Percentiles rank a stretch among this genome's conserved stretches.
Conservation (phyloP, 116 monocot genomes). For the Cymodocea nodosa region DNA sequence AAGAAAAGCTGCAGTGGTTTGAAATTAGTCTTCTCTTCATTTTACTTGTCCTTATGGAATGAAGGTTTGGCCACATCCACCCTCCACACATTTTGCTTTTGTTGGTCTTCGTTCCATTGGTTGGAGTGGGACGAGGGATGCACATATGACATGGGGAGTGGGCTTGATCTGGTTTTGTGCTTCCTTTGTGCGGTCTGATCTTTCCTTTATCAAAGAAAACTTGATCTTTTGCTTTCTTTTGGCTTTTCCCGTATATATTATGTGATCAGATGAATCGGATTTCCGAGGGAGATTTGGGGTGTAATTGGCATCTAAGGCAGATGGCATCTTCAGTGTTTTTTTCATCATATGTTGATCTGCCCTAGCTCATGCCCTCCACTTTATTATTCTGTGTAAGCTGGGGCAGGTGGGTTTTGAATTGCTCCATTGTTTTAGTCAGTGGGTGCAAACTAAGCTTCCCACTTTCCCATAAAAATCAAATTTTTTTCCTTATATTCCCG, state of each 20-base stretch:
- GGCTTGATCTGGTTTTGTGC: not conserved
- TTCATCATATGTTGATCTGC: not conserved
- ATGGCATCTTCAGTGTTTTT: not conserved
- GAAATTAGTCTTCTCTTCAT: not conserved
- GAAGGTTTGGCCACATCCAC: too few relatives aligned
- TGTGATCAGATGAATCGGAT: not conserved
- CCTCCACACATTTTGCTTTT: not conserved
- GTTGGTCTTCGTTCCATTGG: not conserved
- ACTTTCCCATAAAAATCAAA: too few relatives aligned
- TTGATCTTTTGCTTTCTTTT: not conserved
- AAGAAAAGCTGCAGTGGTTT: too few relatives aligned
- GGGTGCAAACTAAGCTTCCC: too few relatives aligned
- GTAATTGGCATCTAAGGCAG: slow-evolving; percentile 1
- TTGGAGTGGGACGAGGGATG: not conserved
- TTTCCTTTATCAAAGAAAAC: not conserved
- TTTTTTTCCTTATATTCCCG: too few relatives aligned
- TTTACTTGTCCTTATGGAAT: not conserved
- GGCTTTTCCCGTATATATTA: not conserved
- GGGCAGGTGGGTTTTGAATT: too few relatives aligned
- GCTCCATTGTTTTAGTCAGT: too few relatives aligned
- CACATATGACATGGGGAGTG: not conserved
- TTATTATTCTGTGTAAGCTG: too few relatives aligned
- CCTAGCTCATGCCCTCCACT: too few relatives aligned
- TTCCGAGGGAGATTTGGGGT: slow-evolving; percentile 6
- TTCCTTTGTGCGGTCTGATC: not conserved